Evolutionary conservation across 2,329 filamentous ascomycete genomes (phyloP).

Genomic region (Verticillium nubilum): DNA sequence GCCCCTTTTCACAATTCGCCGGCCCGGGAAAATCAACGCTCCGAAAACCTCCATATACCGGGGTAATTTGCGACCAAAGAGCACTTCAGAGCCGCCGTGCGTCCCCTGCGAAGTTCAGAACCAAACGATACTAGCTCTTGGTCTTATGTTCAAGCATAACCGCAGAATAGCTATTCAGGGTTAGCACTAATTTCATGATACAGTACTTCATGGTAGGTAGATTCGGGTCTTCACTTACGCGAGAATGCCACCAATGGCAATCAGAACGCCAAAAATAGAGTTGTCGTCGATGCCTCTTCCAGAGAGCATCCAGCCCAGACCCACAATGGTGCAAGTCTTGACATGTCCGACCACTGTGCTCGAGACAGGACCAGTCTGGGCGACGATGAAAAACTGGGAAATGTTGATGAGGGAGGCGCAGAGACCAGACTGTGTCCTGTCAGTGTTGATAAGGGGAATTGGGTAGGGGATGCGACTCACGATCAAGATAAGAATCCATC

Average conservation of each 20-base stretch:
- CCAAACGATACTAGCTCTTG: constrained; percentile 5
- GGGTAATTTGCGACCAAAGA: not conserved
- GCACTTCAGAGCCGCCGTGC: not conserved
- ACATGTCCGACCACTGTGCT: constrained; percentile 62
- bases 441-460: not conserved
- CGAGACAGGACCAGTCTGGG: constrained; percentile 56
- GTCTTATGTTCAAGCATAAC: constrained; percentile 40
- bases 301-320: constrained; percentile 53
- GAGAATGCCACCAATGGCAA: constrained; percentile 53
- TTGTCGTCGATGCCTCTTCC: constrained; percentile 51
- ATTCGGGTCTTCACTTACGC: constrained; percentile 34
- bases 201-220: constrained; percentile 22
- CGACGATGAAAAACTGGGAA: constrained; percentile 58
- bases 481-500: constrained; percentile 55
- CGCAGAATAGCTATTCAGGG: constrained; percentile 34
- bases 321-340: constrained; percentile 62
- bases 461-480: constrained; percentile 29
- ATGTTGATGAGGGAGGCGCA: constrained; percentile 63
- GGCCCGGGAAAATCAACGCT: not conserved
- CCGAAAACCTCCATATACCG: not conserved
- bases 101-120: not conserved
- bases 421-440: constrained; percentile 46
- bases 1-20: not conserved
- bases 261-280: constrained; percentile 47
- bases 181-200: constrained; percentile 15